These are phyloP conservation scores for Plenodomus biglobosus DNA, from an alignment of 2,329 filamentous ascomycete genomes.

Conservation along the genomic window DNA sequence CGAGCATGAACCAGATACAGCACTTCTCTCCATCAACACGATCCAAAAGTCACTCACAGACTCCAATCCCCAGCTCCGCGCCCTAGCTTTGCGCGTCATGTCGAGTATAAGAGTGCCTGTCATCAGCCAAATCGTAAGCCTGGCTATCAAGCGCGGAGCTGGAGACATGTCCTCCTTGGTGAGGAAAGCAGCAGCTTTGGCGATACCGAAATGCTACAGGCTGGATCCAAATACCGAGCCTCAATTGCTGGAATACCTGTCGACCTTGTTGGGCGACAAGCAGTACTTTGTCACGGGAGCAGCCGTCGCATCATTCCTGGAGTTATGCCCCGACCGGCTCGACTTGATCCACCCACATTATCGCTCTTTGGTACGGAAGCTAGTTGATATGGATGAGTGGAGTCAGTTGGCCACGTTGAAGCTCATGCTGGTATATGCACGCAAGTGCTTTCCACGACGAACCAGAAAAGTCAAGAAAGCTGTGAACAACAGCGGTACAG, in stretches of 20 bases:
- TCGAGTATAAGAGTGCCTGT: conserved; percentile 95
- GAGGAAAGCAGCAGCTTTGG: conserved; percentile 85
- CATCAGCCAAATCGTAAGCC: conserved; percentile 93
- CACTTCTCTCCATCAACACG: conserved; percentile 94
- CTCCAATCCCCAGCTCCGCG: conserved; percentile 83
- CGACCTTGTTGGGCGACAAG: conserved; percentile 78
- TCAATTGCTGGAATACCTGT: conserved; percentile 80
- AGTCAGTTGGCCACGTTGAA: conserved; percentile 81
- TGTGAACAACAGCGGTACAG: conserved; percentile 44
- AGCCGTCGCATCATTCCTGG: conserved; percentile 84
- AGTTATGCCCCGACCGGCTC: conserved; percentile 82
- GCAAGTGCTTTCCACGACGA: conserved; percentile 80
- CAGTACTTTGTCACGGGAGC: conserved; percentile 97
- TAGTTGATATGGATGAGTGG: conserved; percentile 99
- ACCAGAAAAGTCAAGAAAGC: conserved; percentile 59
- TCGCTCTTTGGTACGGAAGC: conserved; percentile 77
- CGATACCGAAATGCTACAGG: conserved; percentile 93
- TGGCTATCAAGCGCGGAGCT: conserved; percentile 91
- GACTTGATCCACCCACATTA: conserved; percentile 93
- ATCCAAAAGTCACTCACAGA: conserved; percentile 98
- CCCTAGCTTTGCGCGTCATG: conserved; percentile 94
- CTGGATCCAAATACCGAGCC: conserved; percentile 84
- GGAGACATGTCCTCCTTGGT: conserved; percentile 95
- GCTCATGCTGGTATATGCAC: conserved; percentile 80
- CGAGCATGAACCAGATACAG: conserved; percentile 92